Conservation (phyloP, 2,329 filamentous ascomycete species). For the Ascochyta viciae-villosae region DNA sequence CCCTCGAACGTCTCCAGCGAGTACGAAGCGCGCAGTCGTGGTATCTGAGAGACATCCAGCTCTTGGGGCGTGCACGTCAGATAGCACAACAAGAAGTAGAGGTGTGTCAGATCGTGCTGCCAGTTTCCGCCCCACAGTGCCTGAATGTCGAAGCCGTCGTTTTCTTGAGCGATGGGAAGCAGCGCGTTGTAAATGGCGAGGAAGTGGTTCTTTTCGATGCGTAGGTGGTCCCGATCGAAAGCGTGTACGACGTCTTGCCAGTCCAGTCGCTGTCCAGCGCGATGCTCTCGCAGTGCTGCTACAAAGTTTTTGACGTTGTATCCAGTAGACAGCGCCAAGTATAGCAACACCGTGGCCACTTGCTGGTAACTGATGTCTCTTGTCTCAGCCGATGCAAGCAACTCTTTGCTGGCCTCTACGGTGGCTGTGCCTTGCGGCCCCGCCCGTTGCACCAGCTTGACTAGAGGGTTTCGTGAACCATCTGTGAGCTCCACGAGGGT, state of each 20-base stretch:
- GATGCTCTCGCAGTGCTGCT: conserved; percentile 63
- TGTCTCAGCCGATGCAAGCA: conserved; percentile 62
- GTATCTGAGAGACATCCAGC: conserved; percentile 85
- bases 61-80: conserved; percentile 76
- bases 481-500: conserved; percentile 72
- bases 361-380: conserved; percentile 80
- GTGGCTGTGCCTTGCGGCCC: conserved; percentile 79
- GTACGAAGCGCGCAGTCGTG: conserved; percentile 80
- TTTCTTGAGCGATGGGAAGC: conserved; percentile 70
- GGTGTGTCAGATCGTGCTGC: conserved; percentile 83
- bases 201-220: conserved; percentile 81
- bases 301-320: conserved; percentile 74
- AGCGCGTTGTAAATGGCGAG: conserved; percentile 80
- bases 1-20: conserved; percentile 68
- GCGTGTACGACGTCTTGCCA: conserved; percentile 75
- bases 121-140: conserved; percentile 88
- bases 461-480: conserved; percentile 65
- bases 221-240: conserved; percentile 81
- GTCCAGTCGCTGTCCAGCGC: conserved; percentile 63
- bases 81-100: conserved; percentile 93
- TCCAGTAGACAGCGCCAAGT: conserved; percentile 66
- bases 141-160: conserved; percentile 79
- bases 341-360: conserved; percentile 80
- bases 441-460: conserved; percentile 72
- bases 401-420: conserved; percentile 71